Percentiles rank a stretch among this genome's conserved stretches.
Evolutionary conservation across 768 basidiomycete species (phyloP).

Genomic region (Trichaptum fuscoviolaceum): DNA sequence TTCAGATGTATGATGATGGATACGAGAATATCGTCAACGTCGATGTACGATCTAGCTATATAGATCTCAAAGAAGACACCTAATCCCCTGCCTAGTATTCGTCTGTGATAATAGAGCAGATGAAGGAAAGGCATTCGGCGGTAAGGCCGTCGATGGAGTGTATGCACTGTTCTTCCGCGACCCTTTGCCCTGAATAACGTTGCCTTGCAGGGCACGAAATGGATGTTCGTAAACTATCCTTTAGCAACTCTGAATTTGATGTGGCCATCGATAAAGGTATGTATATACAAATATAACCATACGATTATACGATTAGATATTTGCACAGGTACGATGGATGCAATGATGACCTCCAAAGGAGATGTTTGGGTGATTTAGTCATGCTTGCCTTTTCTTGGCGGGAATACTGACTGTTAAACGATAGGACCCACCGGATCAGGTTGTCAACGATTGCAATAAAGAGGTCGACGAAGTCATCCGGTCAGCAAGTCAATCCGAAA

Average conservation of each 20-base stretch:
- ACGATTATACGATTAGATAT: neutral
- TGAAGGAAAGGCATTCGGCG: slow-evolving; percentile 49
- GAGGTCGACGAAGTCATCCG: slow-evolving; percentile 76
- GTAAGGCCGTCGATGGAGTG: slow-evolving; percentile 67
- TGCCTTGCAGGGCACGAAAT: slow-evolving; percentile 65
- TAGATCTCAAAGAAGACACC: neutral
- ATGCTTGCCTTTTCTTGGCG: neutral
- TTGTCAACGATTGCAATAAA: slow-evolving; percentile 62
- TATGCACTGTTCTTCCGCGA: slow-evolving; percentile 23
- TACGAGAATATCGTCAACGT: slow-evolving; percentile 76
- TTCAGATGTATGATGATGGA: slow-evolving; percentile 82
- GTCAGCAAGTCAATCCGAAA: slow-evolving; percentile 26
- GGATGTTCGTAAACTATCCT: slow-evolving; percentile 68
- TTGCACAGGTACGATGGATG: slow-evolving; percentile 79
- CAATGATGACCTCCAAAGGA: slow-evolving; percentile 79
- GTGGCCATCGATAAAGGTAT: slow-evolving; percentile 83
- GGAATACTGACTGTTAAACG: neutral
- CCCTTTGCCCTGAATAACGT: slow-evolving; percentile 1
- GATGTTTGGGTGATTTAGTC: slow-evolving; percentile 68
- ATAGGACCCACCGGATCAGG: slow-evolving; percentile 70
- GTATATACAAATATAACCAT: slow-evolving; percentile 22
- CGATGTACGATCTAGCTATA: slow-evolving; percentile 46
- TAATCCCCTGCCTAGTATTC: slow-evolving; percentile 52
- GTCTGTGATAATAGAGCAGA: slow-evolving; percentile 64
- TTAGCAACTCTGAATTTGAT: slow-evolving; percentile 61